Evolutionary conservation across 2,329 filamentous ascomycete species (phyloP).

Genomic region (Neonectria magnoliae): DNA sequence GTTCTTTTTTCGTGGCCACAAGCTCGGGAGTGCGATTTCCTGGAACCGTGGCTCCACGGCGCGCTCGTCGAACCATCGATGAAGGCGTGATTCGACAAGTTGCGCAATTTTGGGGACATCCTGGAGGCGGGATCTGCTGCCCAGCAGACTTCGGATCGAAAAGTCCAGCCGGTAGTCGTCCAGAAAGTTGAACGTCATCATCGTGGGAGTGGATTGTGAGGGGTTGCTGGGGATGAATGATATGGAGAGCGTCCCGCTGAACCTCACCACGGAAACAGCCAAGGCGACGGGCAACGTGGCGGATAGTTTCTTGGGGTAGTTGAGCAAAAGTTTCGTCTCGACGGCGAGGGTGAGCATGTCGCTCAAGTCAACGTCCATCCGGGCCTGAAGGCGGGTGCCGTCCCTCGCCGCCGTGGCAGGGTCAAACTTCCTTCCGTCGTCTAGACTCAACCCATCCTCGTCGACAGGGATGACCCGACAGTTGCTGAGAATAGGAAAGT

Average conservation of each 20-base stretch:
- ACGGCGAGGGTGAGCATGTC: constrained; percentile 95
- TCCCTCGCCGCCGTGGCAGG: constrained; percentile 63
- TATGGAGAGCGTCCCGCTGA: constrained; percentile 92
- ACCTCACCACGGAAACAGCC: constrained; percentile 89
- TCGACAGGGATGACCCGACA: constrained; percentile 93
- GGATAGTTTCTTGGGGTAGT: constrained; percentile 90
- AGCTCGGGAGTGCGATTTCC: constrained; percentile 82
- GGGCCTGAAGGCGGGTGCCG: constrained; percentile 84
- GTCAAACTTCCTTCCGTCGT: constrained; percentile 61
- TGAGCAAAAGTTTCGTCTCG: constrained; percentile 92
- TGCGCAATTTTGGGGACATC: constrained; percentile 91
- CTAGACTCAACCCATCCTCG: constrained; percentile 74
- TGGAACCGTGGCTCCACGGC: constrained; percentile 88
- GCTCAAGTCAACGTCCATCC: constrained; percentile 96
- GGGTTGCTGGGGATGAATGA: constrained; percentile 86
- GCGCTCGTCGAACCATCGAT: constrained; percentile 89
- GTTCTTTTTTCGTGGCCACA: constrained; percentile 88
- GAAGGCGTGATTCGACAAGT: constrained; percentile 80
- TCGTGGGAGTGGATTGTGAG: constrained; percentile 78
- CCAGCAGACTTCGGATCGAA: constrained; percentile 81
- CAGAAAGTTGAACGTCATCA: constrained; percentile 93
- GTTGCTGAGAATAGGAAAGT: constrained; percentile 99
- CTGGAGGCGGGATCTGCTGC: constrained; percentile 80
- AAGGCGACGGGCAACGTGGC: constrained; percentile 92
- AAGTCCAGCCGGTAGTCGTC: constrained; percentile 89